phyloP scores from a whole-genome alignment of 495 filamentous ascomycete species.

The Delitschia confertaspora region DNA sequence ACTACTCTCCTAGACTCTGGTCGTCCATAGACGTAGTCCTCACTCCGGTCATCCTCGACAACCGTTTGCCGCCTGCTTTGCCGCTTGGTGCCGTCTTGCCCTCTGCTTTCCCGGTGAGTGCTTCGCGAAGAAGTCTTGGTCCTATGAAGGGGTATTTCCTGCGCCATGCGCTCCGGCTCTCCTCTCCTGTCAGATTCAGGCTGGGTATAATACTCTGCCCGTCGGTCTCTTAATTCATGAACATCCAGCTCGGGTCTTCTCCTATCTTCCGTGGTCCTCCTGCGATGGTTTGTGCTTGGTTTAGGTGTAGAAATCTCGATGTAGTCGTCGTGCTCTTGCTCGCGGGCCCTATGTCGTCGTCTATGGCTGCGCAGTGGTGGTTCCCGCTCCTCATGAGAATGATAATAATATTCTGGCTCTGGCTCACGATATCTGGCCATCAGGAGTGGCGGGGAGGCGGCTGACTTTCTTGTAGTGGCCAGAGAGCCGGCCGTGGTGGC shows the following conservation, averaged over 20 bases:
- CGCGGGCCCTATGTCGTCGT: constrained; percentile 10
- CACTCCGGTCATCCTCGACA: constrained; percentile 9
- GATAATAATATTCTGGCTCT: constrained; percentile 17
- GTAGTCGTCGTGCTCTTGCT: constrained; percentile 19
- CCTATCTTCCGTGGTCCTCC: constrained; percentile 10
- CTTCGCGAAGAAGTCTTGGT: constrained; percentile 12
- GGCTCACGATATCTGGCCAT: constrained; percentile 19
- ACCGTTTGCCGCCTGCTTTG: constrained; percentile 11
- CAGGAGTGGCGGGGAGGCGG: constrained; percentile 9
- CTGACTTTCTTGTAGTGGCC: constrained; percentile 3
- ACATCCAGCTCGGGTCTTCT: constrained; percentile 16
- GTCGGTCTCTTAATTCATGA: constrained; percentile 16
- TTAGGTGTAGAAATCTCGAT: no score
- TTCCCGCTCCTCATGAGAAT: constrained; percentile 17
- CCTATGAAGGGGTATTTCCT: constrained; percentile 14
- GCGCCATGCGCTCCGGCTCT: constrained; percentile 22
- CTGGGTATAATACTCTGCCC: constrained; percentile 13
- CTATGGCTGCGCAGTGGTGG: constrained; percentile 9
- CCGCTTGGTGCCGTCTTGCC: constrained; percentile 11
- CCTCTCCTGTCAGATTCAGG: constrained; percentile 11
- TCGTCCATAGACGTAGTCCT: constrained; percentile 24
- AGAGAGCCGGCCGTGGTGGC: constrained; percentile 13
- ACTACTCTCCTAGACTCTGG: constrained; percentile 11
- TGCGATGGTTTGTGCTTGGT: constrained; percentile 14
- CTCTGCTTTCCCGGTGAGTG: constrained; percentile 14